Conservation (phyloP, 176 grass and related monocot genomes). For the Paspalum vaginatum region DNA sequence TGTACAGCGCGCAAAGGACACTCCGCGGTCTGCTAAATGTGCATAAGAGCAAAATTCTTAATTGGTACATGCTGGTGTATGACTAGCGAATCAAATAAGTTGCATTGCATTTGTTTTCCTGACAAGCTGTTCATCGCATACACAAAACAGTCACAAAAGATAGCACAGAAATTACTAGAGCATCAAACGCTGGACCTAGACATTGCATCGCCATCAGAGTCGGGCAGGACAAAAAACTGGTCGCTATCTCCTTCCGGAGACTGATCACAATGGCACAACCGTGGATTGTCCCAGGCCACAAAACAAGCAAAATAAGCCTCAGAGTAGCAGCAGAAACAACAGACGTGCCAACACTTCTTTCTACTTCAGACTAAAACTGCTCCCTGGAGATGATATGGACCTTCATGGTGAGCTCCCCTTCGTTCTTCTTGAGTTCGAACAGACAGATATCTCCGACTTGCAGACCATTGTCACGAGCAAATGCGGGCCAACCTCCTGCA, state of each 20-base stretch:
- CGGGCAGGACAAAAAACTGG: neutral
- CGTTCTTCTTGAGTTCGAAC: constrained; percentile 43
- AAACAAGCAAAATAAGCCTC: neutral
- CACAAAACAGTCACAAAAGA: neutral
- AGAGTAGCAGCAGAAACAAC: neutral
- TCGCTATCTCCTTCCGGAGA: neutral
- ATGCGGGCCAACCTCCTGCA: constrained; percentile 22
- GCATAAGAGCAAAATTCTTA: neutral
- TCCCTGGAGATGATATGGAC: constrained; percentile 40
- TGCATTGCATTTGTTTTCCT: neutral
- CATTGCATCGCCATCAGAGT: neutral
- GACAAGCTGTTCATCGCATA: neutral
- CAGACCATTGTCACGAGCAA: constrained; percentile 44
- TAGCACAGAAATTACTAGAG: neutral
- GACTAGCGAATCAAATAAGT: neutral
- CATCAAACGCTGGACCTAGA: neutral
- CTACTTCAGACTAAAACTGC: neutral
- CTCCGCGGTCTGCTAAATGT: neutral
- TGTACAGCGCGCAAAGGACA: neutral
- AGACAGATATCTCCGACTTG: constrained; percentile 52
- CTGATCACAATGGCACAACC: neutral
- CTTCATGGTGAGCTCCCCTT: constrained; percentile 26
- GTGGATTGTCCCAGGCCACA: constrained; percentile 8
- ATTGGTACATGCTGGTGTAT: neutral
- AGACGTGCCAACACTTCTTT: neutral